phyloP scores from a whole-genome alignment of 73 alveolate species.

The Blepharisma stoltei region DNA sequence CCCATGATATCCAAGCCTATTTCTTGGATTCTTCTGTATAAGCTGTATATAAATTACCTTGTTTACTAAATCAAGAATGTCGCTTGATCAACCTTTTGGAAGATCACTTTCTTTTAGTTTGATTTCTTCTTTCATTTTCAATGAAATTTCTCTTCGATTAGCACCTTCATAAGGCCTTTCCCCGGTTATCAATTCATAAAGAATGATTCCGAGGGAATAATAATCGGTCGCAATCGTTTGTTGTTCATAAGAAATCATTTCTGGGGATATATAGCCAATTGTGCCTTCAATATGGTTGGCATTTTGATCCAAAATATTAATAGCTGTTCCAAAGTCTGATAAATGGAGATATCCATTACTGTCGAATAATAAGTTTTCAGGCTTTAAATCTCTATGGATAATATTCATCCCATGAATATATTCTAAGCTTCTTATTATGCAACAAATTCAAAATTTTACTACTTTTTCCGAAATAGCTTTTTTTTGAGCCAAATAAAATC shows the following conservation, averaged over 20 bases:
- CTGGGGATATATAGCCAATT: constrained; percentile 41
- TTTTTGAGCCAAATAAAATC: constrained; percentile 43
- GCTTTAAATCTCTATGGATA: constrained; percentile 56
- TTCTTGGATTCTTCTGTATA: constrained; percentile 35
- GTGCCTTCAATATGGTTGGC: constrained; percentile 23
- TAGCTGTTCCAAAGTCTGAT: constrained; percentile 12
- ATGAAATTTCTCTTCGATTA: not conserved
- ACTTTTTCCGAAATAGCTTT: constrained; percentile 38
- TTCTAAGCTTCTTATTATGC: constrained; percentile 55
- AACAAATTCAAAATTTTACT: constrained; percentile 40
- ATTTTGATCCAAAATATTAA: not conserved
- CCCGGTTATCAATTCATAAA: not conserved
- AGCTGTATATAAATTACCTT: constrained; percentile 37
- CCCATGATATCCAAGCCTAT: constrained; percentile 45
- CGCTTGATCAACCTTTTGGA: not conserved
- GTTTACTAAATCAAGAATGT: not conserved
- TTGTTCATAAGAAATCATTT: not conserved
- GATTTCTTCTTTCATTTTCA: not conserved
- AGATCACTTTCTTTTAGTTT: not conserved
- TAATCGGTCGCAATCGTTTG: constrained; percentile 13
- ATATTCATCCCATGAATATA: constrained; percentile 45
- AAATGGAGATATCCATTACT: not conserved
- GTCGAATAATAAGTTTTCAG: constrained; percentile 72
- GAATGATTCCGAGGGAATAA: constrained; percentile 28
- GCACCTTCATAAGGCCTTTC: not conserved